phyloP scores from a whole-genome alignment of 768 basidiomycete species.

The Lentinus tigrinus region DNA sequence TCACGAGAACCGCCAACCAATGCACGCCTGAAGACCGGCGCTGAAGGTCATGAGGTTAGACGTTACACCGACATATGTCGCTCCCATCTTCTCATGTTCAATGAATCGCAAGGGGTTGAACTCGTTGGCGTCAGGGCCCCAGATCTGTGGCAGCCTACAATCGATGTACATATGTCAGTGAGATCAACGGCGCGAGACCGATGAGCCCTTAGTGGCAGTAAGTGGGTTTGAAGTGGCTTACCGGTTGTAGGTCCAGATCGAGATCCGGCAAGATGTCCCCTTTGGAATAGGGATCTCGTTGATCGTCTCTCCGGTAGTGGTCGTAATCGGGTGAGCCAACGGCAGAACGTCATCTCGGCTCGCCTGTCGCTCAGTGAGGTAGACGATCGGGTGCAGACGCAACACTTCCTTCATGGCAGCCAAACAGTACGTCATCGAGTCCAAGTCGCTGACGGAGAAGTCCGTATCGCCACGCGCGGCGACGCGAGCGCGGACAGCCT shows the following conservation, averaged over 20 bases:
- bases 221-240: slow-evolving; percentile 20
- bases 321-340: slow-evolving; percentile 30
- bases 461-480: slow-evolving; percentile 25
- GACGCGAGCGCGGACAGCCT: slow-evolving; percentile 20
- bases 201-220: no score
- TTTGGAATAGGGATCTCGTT: slow-evolving; percentile 28
- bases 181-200: neutral
- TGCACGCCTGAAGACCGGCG: slow-evolving; percentile 19
- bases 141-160: slow-evolving; percentile 24
- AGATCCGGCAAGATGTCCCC: slow-evolving; percentile 24
- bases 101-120: slow-evolving; percentile 31
- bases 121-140: slow-evolving; percentile 31
- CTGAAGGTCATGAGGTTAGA: no score
- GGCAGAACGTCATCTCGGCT: slow-evolving; percentile 33
- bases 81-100: slow-evolving; percentile 13
- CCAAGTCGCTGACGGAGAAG: slow-evolving; percentile 32
- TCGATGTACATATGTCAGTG: neutral
- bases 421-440: slow-evolving; percentile 31
- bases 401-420: slow-evolving; percentile 35
- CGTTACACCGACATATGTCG: neutral
- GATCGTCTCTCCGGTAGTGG: slow-evolving; percentile 25
- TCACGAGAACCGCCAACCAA: slow-evolving; percentile 33
- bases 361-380: slow-evolving; percentile 27
- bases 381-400: slow-evolving; percentile 33
- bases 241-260: slow-evolving; percentile 34